Evolutionary conservation across 768 basidiomycete species (phyloP), one percentile per base, ranked within the genome.

Genomic region (Lactifluus volemus): DNA sequence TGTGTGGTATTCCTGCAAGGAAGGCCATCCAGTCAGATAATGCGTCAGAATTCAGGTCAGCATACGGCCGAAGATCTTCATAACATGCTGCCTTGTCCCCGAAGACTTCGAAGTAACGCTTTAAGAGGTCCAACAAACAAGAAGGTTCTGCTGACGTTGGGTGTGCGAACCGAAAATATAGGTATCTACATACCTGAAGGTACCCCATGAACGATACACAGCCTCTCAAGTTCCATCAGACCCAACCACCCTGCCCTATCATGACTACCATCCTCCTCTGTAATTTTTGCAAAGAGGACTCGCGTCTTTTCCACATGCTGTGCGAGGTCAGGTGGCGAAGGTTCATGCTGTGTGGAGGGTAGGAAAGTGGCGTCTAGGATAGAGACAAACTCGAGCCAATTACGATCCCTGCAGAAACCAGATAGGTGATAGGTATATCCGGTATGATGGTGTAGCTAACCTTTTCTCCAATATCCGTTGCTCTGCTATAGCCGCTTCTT

Each of bases 31-130:
- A 88, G 55, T 75, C 73, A 4, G 72, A 58, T 11, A 80, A 72
- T 34, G 79, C 77, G 12, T 79, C 75, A 52, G 72, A 78, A 25
- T 79, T 73, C 14, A 88, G 72, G 8, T 68, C 68, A 12, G 86
- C 71, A 69, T 88, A 92, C 3, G 84, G 82, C 65, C 79, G 79
- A 44, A 96, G 74, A 67, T 97, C 94, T 73, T 95, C 93, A 60
- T 84, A 90, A 70, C 91, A 92, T 71, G 89, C 92, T 5, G 86
- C 77, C 72, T 93, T 96, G 71, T 85, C 83, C 34, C 89, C 86
- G 66, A 92, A 82, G 60, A 75, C 76, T 44, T 81, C 74, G 68
- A 92, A 84, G 71, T 95, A 96, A 51, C 77, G 72, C 67, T 83
- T 76, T 68, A 93, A 73, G 58, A 86, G 74, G 11, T 71, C 68